Evolutionary conservation across 257 asterid species (phyloP).

Genomic region (Penstemon barbatus): DNA sequence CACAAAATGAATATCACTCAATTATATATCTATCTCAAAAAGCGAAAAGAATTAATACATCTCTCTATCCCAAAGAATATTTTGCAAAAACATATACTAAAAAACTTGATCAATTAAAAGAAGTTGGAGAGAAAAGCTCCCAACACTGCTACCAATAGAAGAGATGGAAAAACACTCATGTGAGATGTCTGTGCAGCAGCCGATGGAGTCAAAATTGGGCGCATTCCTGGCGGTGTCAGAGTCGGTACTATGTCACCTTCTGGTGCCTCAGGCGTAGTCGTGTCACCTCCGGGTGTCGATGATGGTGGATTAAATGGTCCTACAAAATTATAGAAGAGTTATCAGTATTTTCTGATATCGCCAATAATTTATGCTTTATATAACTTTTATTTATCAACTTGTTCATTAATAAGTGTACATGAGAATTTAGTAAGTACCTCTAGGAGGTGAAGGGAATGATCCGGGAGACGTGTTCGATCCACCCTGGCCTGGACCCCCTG

Average conservation of each 20-base stretch:
- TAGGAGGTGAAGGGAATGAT: constrained; percentile 29
- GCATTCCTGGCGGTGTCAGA: constrained; percentile 55
- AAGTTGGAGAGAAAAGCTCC: constrained; percentile 27
- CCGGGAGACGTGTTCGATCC: constrained; percentile 30
- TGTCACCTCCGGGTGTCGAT: constrained; percentile 26
- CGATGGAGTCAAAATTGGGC: constrained; percentile 49
- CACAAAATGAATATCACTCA: no score
- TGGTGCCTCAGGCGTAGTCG: constrained; percentile 21
- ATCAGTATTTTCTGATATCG: background rate
- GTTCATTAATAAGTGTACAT: background rate
- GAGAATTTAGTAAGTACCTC: constrained; percentile 24
- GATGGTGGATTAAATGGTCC: constrained; percentile 30
- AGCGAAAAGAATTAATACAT: no score
- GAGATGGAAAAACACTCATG: constrained; percentile 21
- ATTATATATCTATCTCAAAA: no score
- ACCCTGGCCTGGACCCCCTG: constrained; percentile 25
- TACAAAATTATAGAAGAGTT: constrained; percentile 12
- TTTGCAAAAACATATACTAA: no score
- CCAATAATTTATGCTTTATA: no score
- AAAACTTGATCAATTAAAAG: no score
- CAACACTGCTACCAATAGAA: constrained; percentile 27
- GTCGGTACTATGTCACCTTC: constrained; percentile 27
- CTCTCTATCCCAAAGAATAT: no score
- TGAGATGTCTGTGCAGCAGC: constrained; percentile 30
- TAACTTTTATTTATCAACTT: background rate